Conservation (phyloP, 2,329 filamentous ascomycete species). For the Blastomyces silverae region DNA sequence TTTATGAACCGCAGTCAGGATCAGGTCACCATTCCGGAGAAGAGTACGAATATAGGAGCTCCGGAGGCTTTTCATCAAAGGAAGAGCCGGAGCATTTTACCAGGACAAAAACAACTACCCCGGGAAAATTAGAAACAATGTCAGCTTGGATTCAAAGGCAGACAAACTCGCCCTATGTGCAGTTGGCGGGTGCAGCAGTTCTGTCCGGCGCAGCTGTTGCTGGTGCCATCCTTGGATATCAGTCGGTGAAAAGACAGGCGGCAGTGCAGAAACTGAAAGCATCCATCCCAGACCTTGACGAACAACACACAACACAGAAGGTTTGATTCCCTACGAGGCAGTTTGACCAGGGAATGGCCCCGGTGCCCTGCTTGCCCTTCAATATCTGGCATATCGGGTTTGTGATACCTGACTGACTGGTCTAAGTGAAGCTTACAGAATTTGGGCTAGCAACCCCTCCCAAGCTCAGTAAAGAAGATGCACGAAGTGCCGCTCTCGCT, state of each 20-base stretch:
- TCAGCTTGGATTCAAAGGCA: constrained; percentile 42
- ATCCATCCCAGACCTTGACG: constrained; percentile 51
- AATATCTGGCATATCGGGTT: constrained; percentile 10
- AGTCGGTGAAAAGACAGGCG: constrained; percentile 50
- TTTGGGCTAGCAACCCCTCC: constrained; percentile 39
- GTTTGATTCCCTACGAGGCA: constrained; percentile 30
- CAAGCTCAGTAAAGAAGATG: constrained; percentile 47
- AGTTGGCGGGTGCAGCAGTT: constrained; percentile 41
- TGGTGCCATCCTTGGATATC: constrained; percentile 51
- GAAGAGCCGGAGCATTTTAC: constrained; percentile 1
- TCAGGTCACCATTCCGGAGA: constrained; percentile 1
- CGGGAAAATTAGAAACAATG: constrained; percentile 28
- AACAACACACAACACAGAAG: constrained; percentile 46
- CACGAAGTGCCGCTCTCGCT: constrained; percentile 52
- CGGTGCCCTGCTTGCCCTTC: background rate
- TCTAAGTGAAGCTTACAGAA: constrained; percentile 44
- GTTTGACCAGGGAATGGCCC: background rate
- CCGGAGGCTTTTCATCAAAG: background rate
- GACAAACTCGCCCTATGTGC: constrained; percentile 36
- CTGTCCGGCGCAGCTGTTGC: constrained; percentile 41
- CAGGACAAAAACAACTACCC: background rate
- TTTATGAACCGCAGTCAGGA: background rate
- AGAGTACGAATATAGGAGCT: background rate
- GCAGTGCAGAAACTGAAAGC: constrained; percentile 53
- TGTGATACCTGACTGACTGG: constrained; percentile 31